Base-by-base conservation (phyloP, 2,329 filamentous ascomycete species). In the Xylaria digitata region DNA sequence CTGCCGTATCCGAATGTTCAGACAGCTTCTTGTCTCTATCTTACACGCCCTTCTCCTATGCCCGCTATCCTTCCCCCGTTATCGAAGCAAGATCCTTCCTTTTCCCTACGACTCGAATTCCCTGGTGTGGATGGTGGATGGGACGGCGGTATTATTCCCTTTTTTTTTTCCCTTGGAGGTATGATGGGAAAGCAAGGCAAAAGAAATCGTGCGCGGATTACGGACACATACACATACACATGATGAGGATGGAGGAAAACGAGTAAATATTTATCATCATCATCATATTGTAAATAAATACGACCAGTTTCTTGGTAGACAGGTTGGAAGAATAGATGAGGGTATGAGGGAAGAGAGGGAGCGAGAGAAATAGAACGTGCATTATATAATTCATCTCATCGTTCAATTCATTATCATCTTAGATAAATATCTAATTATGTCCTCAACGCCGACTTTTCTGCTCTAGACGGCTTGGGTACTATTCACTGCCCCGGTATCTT, bases 1-100 rank as follows among this genome's bases (percentile, higher is more conserved):
- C 55, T 53, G 15, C 52, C 63, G 19, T 6, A 49, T 58, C 26
- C 57, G 60, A 67, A 62, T 60, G 49, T 37, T 17, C 42, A 2
- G 56, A 55, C 49, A 54, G 48, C 42, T 30, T 60, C 23, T 37
- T 40, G 5, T 21, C 64, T 48, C 26, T 40, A 32, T 49, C 34
- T 54, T 49, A 37, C 19, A 26, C 49, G 54, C 46, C 42, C 50
- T 57, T 11, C 32, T 11, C 7, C 32, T 34, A 34, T 34, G 3
- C 17, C 34, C 48, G 23, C 32, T 34, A 32, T 19, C 45, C 17
- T 13, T 34, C 42, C 40, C n/a, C 49, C 15, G 13, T 43, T 30
- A 17, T 37, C 49, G 54, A 43, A 48, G 48, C n/a, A 46, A 60
- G 34, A 30, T 15, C 26, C 19, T 43, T 30, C 32, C 26, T 46